phyloP scores from a whole-genome alignment of 495 filamentous ascomycete species.

The Trypethelium eluteriae region DNA sequence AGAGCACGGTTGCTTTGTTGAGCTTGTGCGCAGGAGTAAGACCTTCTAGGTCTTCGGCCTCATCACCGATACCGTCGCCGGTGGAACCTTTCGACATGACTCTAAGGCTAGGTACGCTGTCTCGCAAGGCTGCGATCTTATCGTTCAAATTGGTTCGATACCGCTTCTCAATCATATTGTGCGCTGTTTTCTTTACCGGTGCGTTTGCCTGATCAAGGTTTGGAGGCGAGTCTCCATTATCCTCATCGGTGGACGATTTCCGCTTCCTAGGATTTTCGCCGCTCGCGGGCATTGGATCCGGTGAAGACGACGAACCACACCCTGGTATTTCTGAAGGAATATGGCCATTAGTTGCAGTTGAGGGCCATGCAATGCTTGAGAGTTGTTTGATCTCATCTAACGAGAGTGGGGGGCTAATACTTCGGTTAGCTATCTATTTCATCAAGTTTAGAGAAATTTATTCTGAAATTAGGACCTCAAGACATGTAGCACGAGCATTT shows the following conservation, averaged over 20 bases:
- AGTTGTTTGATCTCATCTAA: conserved; percentile 1
- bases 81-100: conserved; percentile 54
- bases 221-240: conserved; percentile 4
- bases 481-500: no score
- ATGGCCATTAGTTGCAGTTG: not conserved
- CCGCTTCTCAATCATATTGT: conserved; percentile 96
- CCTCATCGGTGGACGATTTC: conserved; percentile 4
- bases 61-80: conserved; percentile 55
- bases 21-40: conserved; percentile 77
- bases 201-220: conserved; percentile 24
- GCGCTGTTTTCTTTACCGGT: conserved; percentile 86
- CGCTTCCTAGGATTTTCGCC: conserved; percentile 9
- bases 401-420: not conserved
- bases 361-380: not conserved
- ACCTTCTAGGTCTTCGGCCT: conserved; percentile 71
- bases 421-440: not conserved
- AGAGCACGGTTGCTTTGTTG: conserved; percentile 90
- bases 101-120: conserved; percentile 80
- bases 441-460: not conserved
- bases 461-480: no score
- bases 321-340: not conserved
- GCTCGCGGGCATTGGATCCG: not conserved
- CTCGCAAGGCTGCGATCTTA: conserved; percentile 84
- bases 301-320: conserved; percentile 8
- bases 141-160: conserved; percentile 95